Conservation (phyloP, 805 yeast species). For the Barnettozyma californica region DNA sequence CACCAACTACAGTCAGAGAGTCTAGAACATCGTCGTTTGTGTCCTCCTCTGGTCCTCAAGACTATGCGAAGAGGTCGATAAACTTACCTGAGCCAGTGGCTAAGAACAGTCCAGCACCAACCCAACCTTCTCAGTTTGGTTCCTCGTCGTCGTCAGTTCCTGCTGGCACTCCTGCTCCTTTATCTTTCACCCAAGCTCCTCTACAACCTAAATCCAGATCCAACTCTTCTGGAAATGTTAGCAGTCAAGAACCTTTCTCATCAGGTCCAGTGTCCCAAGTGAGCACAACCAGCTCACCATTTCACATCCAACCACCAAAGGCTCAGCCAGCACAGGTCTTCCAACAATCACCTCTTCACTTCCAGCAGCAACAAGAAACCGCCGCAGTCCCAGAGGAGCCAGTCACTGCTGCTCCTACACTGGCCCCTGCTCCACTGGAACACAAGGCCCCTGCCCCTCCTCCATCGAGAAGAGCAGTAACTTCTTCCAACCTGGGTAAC, state of each 20-base stretch:
- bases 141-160: not conserved
- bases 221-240: constrained; percentile 13
- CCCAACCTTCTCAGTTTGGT: constrained; percentile 4
- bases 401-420: constrained; percentile 1
- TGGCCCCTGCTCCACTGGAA: not conserved
- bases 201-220: constrained; percentile 30
- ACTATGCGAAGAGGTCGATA: constrained; percentile 5
- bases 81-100: constrained; percentile 13
- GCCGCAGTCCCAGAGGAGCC: not conserved
- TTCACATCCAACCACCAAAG: constrained; percentile 12
- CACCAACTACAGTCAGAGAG: constrained; percentile 10
- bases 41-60: constrained; percentile 8
- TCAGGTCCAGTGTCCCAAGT: not conserved
- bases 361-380: not conserved
- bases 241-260: not conserved
- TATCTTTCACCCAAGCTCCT: constrained; percentile 31
- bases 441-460: constrained; percentile 50
- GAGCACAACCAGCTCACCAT: constrained; percentile 3
- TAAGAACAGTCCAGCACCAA: constrained; percentile 5
- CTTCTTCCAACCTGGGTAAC: constrained; percentile 19
- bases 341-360: constrained; percentile 6
- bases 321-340: constrained; percentile 16
- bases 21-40: constrained; percentile 20
- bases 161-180: constrained; percentile 8
- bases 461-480: constrained; percentile 43